Evolutionary conservation across 805 yeast species (phyloP).

Genomic region (Wickerhamomyces canadensis): DNA sequence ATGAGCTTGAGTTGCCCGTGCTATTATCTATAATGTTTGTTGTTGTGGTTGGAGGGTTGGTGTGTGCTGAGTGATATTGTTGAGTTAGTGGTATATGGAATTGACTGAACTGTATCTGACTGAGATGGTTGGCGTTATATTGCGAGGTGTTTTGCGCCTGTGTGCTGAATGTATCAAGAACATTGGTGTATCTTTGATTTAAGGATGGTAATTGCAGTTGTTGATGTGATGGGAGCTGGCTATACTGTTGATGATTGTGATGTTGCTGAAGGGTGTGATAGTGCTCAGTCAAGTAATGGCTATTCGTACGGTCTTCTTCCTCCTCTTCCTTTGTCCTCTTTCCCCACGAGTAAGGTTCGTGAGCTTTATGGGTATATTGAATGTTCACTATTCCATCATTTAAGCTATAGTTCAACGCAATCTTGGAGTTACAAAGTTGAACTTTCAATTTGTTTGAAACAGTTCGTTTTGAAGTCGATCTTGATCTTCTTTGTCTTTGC

Average conservation of each 20-base stretch:
- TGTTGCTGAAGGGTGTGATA: conserved; percentile 6
- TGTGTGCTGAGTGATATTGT: background rate
- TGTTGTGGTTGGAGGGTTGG: background rate
- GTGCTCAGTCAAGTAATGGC: conserved; percentile 1
- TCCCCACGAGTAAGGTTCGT: conserved; percentile 33
- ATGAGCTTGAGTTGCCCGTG: background rate
- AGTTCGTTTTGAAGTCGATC: conserved; percentile 33
- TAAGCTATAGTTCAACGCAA: conserved; percentile 34
- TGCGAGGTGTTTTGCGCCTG: background rate
- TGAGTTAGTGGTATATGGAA: conserved; percentile 1
- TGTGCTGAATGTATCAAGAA: background rate
- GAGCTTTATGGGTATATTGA: conserved; percentile 35
- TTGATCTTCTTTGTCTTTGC: conserved; percentile 35
- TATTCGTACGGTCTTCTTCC: background rate
- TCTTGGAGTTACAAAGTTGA: conserved; percentile 35
- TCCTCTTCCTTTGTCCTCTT: conserved; percentile 8
- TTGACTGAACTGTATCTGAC: background rate
- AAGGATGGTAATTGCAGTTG: background rate
- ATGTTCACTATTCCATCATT: conserved; percentile 32
- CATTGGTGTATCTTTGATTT: background rate
- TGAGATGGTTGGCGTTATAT: background rate
- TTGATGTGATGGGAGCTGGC: background rate
- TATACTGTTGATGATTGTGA: background rate
- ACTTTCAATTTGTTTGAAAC: conserved; percentile 35
- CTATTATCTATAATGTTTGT: background rate